Percentiles rank a stretch among this genome's conserved stretches.
Evolutionary conservation across 2,329 filamentous ascomycete species (phyloP).

Genomic region (Metarhizium guizhouense): DNA sequence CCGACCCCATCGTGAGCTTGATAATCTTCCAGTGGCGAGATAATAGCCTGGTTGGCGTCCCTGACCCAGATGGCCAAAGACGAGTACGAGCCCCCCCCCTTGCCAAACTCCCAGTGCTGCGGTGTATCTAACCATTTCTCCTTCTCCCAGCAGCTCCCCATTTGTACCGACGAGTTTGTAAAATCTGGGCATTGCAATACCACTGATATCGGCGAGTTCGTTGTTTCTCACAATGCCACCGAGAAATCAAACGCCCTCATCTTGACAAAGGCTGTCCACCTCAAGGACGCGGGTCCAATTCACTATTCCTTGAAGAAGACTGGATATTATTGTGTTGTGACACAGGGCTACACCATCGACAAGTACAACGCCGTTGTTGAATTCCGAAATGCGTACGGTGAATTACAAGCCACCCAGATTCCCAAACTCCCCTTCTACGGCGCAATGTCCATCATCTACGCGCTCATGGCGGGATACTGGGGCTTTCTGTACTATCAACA

Average conservation of each 20-base stretch:
- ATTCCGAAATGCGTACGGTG: slow-evolving; percentile 93
- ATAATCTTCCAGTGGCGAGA: slow-evolving; percentile 95
- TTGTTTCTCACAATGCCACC: slow-evolving; percentile 68
- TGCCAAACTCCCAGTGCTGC: slow-evolving; percentile 20
- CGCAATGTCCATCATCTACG: slow-evolving; percentile 87
- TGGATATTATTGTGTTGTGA: slow-evolving; percentile 91
- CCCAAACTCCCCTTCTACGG: slow-evolving; percentile 97
- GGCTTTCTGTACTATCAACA: slow-evolving; percentile 93
- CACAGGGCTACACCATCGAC: slow-evolving; percentile 56
- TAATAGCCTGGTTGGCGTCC: slow-evolving; percentile 65
- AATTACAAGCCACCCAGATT: slow-evolving; percentile 90
- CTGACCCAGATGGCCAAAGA: slow-evolving; percentile 46
- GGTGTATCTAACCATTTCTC: background rate
- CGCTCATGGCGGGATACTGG: slow-evolving; percentile 77
- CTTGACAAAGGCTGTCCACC: slow-evolving; percentile 69
- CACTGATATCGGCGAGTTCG: slow-evolving; percentile 75
- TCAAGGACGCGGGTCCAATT: slow-evolving; percentile 65
- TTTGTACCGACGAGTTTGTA: slow-evolving; percentile 69
- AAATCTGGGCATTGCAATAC: slow-evolving; percentile 62
- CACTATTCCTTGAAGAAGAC: slow-evolving; percentile 83
- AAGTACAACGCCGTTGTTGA: slow-evolving; percentile 77
- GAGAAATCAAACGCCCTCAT: slow-evolving; percentile 63
- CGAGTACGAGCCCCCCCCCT: slow-evolving; percentile 20
- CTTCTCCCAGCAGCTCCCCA: slow-evolving; percentile 31
- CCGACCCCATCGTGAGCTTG: slow-evolving; percentile 71